A percentile compares a stretch with the other conserved stretches of the same genome.
Evolutionary conservation across 2,329 filamentous ascomycete species (phyloP).

Genomic region (Pseudonectria foliicola): DNA sequence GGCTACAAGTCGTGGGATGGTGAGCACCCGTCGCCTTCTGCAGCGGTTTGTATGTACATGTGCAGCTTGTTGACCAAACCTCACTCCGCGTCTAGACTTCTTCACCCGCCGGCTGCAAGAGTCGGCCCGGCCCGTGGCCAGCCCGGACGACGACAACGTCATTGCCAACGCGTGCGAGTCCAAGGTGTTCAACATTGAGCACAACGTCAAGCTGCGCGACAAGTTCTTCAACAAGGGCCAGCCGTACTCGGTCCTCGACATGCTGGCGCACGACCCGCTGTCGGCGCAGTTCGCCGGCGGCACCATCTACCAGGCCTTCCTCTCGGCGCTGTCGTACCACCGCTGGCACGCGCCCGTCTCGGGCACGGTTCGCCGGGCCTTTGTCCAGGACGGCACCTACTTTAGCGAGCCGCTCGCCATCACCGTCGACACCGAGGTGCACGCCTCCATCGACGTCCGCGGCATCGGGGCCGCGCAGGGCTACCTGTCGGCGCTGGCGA

Average conservation of each 20-base stretch:
- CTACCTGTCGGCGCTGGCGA: conserved; percentile 61
- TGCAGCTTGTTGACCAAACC: no score
- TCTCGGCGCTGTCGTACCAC: conserved; percentile 62
- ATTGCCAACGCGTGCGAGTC: conserved; percentile 62
- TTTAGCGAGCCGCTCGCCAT: conserved; percentile 51
- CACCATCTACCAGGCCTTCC: conserved; percentile 64
- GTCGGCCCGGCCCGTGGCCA: conserved; percentile 49
- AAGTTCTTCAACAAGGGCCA: conserved; percentile 63
- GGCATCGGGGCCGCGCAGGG: conserved; percentile 51
- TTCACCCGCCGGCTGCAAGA: conserved; percentile 55
- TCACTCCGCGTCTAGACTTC: conserved; percentile 51
- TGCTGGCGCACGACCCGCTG: conserved; percentile 51
- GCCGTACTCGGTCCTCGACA: conserved; percentile 58
- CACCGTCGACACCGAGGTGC: conserved; percentile 17
- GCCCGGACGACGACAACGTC: conserved; percentile 43
- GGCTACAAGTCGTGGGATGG: conserved; percentile 63
- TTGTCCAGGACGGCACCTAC: conserved; percentile 58
- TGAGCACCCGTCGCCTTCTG: conserved; percentile 13
- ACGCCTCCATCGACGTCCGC: conserved; percentile 29
- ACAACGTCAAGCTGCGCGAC: conserved; percentile 47
- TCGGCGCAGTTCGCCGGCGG: conserved; percentile 51
- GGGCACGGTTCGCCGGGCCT: conserved; percentile 51
- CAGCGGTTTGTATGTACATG: no score
- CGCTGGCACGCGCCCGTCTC: conserved; percentile 65
- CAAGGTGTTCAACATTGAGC: conserved; percentile 45